These are phyloP conservation scores for Beauveria sp. DNA, from an alignment of 2,329 filamentous ascomycete genomes.

Conservation along the genomic window DNA sequence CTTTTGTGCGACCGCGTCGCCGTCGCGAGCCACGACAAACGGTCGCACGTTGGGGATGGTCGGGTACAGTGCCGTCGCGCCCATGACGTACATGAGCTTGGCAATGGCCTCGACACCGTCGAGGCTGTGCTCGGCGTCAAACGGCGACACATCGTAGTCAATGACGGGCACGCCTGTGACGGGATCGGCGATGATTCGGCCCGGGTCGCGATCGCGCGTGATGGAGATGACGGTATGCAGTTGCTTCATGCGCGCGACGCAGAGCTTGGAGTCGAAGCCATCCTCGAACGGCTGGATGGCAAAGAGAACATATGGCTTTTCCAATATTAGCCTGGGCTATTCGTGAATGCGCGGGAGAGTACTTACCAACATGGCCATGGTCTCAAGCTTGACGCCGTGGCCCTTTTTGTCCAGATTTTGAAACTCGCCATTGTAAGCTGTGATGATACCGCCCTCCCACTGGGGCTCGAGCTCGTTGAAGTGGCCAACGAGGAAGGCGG, in stretches of 20 bases:
- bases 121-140: conserved; percentile 65
- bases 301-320: conserved; percentile 42
- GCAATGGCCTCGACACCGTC: conserved; percentile 64
- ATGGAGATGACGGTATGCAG: conserved; percentile 68
- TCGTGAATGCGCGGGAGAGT: neutral
- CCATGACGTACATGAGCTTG: conserved; percentile 70
- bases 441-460: conserved; percentile 72
- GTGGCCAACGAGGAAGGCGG: conserved; percentile 49
- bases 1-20: conserved; percentile 15
- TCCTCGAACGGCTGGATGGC: conserved; percentile 58
- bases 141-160: conserved; percentile 61
- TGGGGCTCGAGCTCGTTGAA: conserved; percentile 63
- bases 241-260: conserved; percentile 59
- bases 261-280: conserved; percentile 65
- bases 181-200: conserved; percentile 66
- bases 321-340: conserved; percentile 7
- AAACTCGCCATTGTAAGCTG: conserved; percentile 66
- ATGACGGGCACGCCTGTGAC: conserved; percentile 56
- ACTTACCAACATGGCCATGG: conserved; percentile 58
- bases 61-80: conserved; percentile 72
- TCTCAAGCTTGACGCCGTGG: conserved; percentile 77
- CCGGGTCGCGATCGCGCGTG: conserved; percentile 67
- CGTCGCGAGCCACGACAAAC: conserved; percentile 40
- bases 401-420: conserved; percentile 74
- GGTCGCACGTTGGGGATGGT: conserved; percentile 53